Base-by-base conservation (phyloP, 768 basidiomycete genomes). In the Psilocybe azurescens region DNA sequence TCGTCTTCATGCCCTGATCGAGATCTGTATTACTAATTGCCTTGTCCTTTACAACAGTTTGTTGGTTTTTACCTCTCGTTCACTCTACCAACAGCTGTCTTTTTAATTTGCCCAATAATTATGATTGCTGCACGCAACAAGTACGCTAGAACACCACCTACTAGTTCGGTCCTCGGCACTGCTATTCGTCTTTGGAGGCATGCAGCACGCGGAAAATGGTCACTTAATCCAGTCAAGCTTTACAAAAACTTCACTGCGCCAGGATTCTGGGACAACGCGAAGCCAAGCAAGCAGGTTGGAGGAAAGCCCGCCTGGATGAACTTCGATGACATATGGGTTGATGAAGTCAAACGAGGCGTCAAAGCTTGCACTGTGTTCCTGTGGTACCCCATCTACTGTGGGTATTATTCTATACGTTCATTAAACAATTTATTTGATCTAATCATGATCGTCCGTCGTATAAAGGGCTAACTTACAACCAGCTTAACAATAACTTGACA, bases 241-340 rank as follows among this genome's bases (percentile, higher is more conserved):
- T 77, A 78, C 69, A 77, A 69, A n/a, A 80, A 86, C 65, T 67
- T 89, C 57, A 82, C 76, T 14, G 80, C 83, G 0, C 67, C 77
- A 20, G 86, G 86, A 65, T 90, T 91, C 77, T 93, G 89, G 90
- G 89, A 92, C 51, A 75, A 65, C 47, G 88, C 78, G 3, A 90
- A 89, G 70, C 91, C 91, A 0, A 89, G 87, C 64, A 77, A 76
- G 41, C 74, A 79, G 51, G 65, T 67, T 3, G 79, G 69, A 1
- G 74, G 73, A 18, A 73, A 73, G 33, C 82, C 78, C 53, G 89
- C 89, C 10, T 91, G 90, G 90, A 91, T 92, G 88, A 86, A 74
- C 2, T 92, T 86, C 62, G 89, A 92, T 67, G 91, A 92, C 67
- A 68, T 78, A 56, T 92, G 89, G 88, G 89, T 92, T 8, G 89